Conservation (phyloP, 2,329 filamentous ascomycete genomes). For the Ophiostoma sp. region DNA sequence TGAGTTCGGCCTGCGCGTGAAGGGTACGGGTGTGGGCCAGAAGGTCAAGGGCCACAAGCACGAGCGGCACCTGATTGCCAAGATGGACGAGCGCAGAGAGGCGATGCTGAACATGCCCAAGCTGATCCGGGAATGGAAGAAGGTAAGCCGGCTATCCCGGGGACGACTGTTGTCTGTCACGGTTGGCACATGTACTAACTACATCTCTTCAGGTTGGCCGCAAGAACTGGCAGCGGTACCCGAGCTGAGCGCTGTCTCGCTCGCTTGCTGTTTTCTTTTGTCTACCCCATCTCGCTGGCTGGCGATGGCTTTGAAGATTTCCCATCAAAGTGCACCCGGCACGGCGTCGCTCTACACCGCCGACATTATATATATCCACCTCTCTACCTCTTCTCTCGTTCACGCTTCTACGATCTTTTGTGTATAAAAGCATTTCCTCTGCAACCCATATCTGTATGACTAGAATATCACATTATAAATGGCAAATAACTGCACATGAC, state of each 20-base stretch:
- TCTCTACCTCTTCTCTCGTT: not conserved
- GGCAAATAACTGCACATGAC: not conserved
- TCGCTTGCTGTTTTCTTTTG: not conserved
- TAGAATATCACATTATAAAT: not conserved
- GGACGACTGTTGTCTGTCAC: constrained; percentile 31
- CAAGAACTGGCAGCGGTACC: constrained; percentile 53
- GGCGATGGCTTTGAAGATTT: not conserved
- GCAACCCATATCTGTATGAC: constrained; percentile 10
- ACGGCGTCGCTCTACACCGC: not conserved
- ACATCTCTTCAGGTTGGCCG: constrained; percentile 43
- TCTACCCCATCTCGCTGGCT: not conserved
- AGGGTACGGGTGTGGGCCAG: constrained; percentile 88
- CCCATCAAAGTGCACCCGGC: not conserved
- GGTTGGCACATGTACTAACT: constrained; percentile 21
- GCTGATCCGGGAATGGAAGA: constrained; percentile 88
- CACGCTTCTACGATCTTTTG: constrained; percentile 12
- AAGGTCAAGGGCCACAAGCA: constrained; percentile 91
- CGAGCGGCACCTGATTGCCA: constrained; percentile 77
- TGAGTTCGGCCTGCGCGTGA: constrained; percentile 75
- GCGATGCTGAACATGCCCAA: constrained; percentile 94
- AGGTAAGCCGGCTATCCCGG: constrained; percentile 46
- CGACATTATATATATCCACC: not conserved
- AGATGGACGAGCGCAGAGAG: constrained; percentile 80
- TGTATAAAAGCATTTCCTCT: constrained; percentile 3
- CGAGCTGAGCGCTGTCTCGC: constrained; percentile 41